Evolutionary conservation across 1,284 basidiomycete species (phyloP).

Genomic region (Ceratobasidium sp.): DNA sequence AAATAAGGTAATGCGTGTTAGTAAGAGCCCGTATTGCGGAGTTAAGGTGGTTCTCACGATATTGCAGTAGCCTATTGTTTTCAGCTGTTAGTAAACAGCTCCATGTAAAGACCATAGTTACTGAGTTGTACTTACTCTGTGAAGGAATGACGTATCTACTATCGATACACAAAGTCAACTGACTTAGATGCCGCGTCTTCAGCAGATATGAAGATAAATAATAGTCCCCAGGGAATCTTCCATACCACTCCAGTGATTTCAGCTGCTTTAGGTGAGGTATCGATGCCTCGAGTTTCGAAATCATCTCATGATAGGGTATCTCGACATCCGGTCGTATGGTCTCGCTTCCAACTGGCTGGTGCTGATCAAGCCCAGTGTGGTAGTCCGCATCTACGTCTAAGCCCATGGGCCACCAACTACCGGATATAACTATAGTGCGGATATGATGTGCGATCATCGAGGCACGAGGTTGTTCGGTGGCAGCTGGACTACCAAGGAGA

Average conservation of each 20-base stretch:
- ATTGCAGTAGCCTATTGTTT: neutral
- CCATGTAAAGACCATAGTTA: too few species aligned
- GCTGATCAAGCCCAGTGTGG: conserved; percentile 12
- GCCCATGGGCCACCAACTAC: neutral
- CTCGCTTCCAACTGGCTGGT: conserved; percentile 7
- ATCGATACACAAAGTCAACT: conserved; percentile 11
- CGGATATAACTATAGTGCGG: conserved; percentile 3
- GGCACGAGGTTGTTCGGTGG: neutral
- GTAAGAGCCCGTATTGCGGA: too few species aligned
- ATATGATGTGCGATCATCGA: conserved; percentile 16
- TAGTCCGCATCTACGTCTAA: neutral
- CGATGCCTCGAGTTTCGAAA: conserved; percentile 15
- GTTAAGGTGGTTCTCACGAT: neutral
- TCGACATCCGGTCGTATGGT: neutral
- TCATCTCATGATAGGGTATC: conserved; percentile 8
- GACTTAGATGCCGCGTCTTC: neutral
- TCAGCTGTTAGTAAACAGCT: neutral
- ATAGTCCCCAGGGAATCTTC: conserved; percentile 31
- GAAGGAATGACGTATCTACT: neutral
- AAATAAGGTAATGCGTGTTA: too few species aligned
- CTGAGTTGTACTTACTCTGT: neutral
- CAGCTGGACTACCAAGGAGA: conserved; percentile 4
- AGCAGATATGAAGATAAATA: conserved; percentile 10
- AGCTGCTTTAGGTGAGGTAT: conserved; percentile 23
- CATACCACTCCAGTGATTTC: conserved; percentile 23